These are phyloP conservation scores for Escovopsis weberi DNA, from an alignment of 2,329 filamentous ascomycete genomes.

Conservation along the genomic window DNA sequence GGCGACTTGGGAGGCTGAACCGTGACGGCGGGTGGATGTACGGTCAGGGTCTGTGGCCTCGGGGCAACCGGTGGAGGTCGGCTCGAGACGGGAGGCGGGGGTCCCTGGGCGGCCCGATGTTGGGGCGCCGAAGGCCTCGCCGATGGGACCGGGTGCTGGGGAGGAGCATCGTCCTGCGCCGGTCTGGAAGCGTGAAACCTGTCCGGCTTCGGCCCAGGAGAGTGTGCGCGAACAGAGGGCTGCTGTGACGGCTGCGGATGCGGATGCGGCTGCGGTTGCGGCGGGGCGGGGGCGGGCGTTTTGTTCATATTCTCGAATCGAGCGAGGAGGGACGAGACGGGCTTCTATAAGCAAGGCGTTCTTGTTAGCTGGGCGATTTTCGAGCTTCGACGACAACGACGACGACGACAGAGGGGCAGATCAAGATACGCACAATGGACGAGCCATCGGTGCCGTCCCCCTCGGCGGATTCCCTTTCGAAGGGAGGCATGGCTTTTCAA, in stretches of 20 bases:
- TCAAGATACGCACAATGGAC: conserved; percentile 46
- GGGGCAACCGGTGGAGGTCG: conserved; percentile 10
- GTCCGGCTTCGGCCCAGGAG: conserved; percentile 28
- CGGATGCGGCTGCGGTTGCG: conserved; percentile 2
- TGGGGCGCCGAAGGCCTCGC: conserved; percentile 8
- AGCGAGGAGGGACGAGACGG: conserved; percentile 67
- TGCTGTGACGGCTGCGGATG: conserved; percentile 11
- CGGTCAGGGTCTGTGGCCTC: conserved; percentile 11
- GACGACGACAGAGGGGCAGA: neutral
- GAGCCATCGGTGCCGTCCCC: conserved; percentile 56
- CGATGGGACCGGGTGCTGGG: conserved; percentile 3
- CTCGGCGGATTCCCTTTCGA: conserved; percentile 17
- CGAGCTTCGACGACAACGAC: neutral
- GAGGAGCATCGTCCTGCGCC: conserved; percentile 17
- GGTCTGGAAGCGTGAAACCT: conserved; percentile 26
- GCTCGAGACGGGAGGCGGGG: conserved; percentile 12
- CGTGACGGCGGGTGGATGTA: conserved; percentile 47
- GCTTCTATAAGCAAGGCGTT: conserved; percentile 37
- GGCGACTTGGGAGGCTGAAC: conserved; percentile 59
- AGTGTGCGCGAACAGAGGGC: conserved; percentile 19
- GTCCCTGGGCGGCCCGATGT: conserved; percentile 9
- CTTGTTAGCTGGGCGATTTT: conserved; percentile 1
- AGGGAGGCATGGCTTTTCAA: conserved; percentile 13
- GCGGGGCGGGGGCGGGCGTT: conserved; percentile 1
- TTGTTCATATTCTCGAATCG: conserved; percentile 61